These are phyloP conservation scores for Colletotrichum falcatum DNA, from an alignment of 2,329 filamentous ascomycete species.

Conservation along the genomic window DNA sequence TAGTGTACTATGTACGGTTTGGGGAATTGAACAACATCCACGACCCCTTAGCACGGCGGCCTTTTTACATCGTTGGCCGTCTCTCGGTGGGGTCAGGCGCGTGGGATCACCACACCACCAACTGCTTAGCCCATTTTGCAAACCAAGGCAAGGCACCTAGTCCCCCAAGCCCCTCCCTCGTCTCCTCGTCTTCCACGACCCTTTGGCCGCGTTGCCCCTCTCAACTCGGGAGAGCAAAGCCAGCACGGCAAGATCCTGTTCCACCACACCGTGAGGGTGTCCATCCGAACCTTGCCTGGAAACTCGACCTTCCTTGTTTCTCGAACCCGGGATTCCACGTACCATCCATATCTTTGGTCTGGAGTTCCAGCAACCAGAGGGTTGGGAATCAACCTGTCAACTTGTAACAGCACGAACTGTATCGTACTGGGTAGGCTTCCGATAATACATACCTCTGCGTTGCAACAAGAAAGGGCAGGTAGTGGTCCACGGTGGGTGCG, in stretches of 20 bases:
- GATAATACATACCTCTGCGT: constrained; percentile 3
- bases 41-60: constrained; percentile 11
- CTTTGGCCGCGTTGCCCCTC: constrained; percentile 19
- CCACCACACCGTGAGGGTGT: not conserved
- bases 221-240: constrained; percentile 22
- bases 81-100: constrained; percentile 30
- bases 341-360: not conserved
- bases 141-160: constrained; percentile 7
- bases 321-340: not conserved
- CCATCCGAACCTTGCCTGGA: constrained; percentile 3
- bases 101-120: constrained; percentile 35
- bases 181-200: constrained; percentile 1
- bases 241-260: constrained; percentile 5
- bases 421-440: no score
- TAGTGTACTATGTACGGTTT: not conserved
- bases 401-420: not conserved
- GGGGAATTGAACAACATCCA: constrained; percentile 15
- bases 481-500: not conserved
- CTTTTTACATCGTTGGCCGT: constrained; percentile 13
- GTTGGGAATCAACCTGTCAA: not conserved
- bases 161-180: no score
- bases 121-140: constrained; percentile 1
- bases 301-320: not conserved
- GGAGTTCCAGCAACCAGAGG: not conserved
- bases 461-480: constrained; percentile 3